Conservation (phyloP, 495 filamentous ascomycete species). For the Aspergillus biplanus region DNA sequence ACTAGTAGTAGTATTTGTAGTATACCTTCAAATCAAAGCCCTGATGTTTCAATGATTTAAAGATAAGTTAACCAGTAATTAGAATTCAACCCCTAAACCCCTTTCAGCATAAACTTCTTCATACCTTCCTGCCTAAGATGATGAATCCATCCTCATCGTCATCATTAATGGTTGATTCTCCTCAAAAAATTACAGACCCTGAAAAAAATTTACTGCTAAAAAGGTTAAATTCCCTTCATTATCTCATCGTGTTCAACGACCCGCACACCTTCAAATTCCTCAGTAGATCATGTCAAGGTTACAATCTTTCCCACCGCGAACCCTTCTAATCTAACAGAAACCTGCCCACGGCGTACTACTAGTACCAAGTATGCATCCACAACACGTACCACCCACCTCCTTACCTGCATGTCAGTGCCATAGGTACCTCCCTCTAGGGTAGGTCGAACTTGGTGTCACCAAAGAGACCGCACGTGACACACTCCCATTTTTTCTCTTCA, state of each 20-base stretch:
- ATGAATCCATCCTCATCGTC: background rate
- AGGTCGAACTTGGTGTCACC: background rate
- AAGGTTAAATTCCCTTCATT: too few relatives aligned
- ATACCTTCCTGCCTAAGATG: background rate
- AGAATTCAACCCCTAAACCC: background rate
- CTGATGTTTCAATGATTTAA: too few relatives aligned
- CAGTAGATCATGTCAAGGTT: too few relatives aligned
- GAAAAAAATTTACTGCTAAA: too few relatives aligned
- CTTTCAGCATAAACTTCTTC: constrained; percentile 21
- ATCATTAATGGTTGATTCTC: too few relatives aligned
- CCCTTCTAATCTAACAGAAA: background rate
- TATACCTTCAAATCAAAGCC: too few relatives aligned
- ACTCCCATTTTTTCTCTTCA: background rate
- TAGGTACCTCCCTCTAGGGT: background rate
- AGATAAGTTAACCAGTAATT: background rate
- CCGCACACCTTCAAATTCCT: too few relatives aligned
- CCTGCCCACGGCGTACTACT: background rate
- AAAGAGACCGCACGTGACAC: constrained; percentile 16
- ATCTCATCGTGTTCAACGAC: too few relatives aligned
- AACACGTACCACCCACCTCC: too few relatives aligned
- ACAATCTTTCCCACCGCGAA: background rate
- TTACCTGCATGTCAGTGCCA: too few relatives aligned
- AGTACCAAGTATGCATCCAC: background rate
- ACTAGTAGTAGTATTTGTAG: too few relatives aligned
- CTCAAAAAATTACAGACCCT: too few relatives aligned